Evolutionary conservation across 148 eudicot genomes (phyloP), one percentile per base, ranked within the genome.

Genomic region (Chenopodium formosanum): DNA sequence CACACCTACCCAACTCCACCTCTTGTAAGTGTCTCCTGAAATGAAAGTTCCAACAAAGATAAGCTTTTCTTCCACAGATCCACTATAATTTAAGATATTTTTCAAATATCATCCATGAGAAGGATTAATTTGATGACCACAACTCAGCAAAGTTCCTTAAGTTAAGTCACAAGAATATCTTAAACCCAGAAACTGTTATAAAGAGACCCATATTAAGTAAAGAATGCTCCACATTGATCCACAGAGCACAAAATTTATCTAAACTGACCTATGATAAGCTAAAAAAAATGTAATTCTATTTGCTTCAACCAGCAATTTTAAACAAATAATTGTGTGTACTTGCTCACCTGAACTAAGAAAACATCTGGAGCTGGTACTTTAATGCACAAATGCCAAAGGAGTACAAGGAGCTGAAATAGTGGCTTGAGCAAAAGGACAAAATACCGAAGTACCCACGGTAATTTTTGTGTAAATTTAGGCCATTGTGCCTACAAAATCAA

Each of bases 321-420:
- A n/a, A 19, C n/a, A 52, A 75, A 27, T 8, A 50, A 56, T 4
- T 56, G 25, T 14, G 1, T 17, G 19, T 27, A 56, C 56, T 19
- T 44, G 52, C 90, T 91, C 77, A 93, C 98, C 94, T 95, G 99
- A 75, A 92, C 99, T 84, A 95, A 62, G 82, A 90, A 92, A 75
- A 90, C 88, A 86, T 95, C 97, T 11, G 99, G 99, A 85, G 94
- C 97, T 75, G 93, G 91, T 85, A 94, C 92, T 86, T 87, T 95
- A 58, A 92, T 71, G 86, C 97, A 94, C 75, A 95, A 94, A 87
- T 87, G 87, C 99, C 99, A 95, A 76, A 95, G 92, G 78, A 95
- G 92, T 90, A 89, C 87, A 17, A 93, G 67, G 78, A 95, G 89
- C 87, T 95, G 99, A 81, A 90, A 73, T 74, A 92, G 37, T 64